Conservation (phyloP, 2,329 filamentous ascomycete genomes). For the Teratosphaeria gauchensis region DNA sequence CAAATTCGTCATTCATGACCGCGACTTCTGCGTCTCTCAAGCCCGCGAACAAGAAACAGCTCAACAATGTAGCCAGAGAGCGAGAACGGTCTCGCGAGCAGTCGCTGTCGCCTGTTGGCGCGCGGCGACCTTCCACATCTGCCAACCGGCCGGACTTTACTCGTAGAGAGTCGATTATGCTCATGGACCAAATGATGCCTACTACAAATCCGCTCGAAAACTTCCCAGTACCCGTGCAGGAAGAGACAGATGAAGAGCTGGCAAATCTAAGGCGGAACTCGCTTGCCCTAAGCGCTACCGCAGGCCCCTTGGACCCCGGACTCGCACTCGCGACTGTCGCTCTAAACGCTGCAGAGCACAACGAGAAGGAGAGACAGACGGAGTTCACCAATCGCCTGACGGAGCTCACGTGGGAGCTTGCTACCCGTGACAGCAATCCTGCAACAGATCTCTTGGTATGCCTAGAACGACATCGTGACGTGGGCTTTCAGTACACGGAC, state of each 20-base stretch:
- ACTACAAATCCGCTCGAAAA: slow-evolving; percentile 24
- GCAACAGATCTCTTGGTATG: slow-evolving; percentile 89
- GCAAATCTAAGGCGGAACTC: slow-evolving; percentile 8
- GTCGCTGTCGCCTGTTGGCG: slow-evolving; percentile 7
- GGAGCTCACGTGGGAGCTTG: slow-evolving; percentile 86
- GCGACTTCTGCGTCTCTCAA: slow-evolving; percentile 57
- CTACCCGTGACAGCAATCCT: slow-evolving; percentile 84
- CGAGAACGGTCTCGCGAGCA: slow-evolving; percentile 1
- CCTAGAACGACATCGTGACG: slow-evolving; percentile 78
- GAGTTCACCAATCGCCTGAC: slow-evolving; percentile 80
- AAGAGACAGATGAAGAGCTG: slow-evolving; percentile 10
- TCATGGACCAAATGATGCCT: slow-evolving; percentile 40
- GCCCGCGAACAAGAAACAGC: slow-evolving; percentile 21
- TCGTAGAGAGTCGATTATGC: slow-evolving; percentile 38
- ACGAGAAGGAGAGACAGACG: slow-evolving; percentile 61
- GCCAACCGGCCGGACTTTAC: slow-evolving; percentile 20
- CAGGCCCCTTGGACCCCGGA: slow-evolving; percentile 28
- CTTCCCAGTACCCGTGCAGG: slow-evolving; percentile 18
- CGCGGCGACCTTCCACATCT: slow-evolving; percentile 6
- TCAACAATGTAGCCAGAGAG: slow-evolving; percentile 3
- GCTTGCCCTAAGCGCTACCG: slow-evolving; percentile 23
- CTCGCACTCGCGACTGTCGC: slow-evolving; percentile 31
- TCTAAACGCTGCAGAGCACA: slow-evolving; percentile 46
- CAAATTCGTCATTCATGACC: slow-evolving; percentile 91
- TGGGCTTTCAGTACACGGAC: slow-evolving; percentile 94